Conservation (phyloP, 495 filamentous ascomycete genomes). For the Lasiosphaeria hispida region DNA sequence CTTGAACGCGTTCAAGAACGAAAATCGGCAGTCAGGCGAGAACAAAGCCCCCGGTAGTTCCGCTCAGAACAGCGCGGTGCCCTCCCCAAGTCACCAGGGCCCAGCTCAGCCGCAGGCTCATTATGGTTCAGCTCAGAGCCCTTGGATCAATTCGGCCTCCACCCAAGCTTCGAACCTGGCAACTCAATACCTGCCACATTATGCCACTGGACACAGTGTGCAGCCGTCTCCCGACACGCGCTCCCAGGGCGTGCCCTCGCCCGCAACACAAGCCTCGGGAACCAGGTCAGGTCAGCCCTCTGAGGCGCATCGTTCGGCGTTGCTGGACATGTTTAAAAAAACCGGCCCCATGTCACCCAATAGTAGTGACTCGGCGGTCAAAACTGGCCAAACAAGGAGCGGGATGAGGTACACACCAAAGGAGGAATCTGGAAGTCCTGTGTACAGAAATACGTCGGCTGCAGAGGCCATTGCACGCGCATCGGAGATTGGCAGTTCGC, state of each 20-base stretch:
- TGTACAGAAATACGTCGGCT: constrained; percentile 19
- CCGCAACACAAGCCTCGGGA: constrained; percentile 4
- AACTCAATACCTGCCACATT: constrained; percentile 25
- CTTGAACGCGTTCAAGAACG: constrained; percentile 61
- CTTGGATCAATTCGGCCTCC: constrained; percentile 14
- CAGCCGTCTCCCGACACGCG: constrained; percentile 8
- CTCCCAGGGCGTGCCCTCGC: background rate
- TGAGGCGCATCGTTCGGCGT: constrained; percentile 43
- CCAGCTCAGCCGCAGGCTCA: constrained; percentile 14
- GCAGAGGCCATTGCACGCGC: constrained; percentile 27
- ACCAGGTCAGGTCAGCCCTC: constrained; percentile 31
- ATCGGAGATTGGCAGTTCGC: constrained; percentile 29
- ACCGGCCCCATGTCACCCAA: constrained; percentile 23
- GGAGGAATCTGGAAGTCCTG: constrained; percentile 15
- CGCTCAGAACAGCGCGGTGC: constrained; percentile 13
- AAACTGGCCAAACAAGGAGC: constrained; percentile 7
- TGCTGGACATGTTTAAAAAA: constrained; percentile 52
- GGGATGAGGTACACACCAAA: constrained; percentile 12
- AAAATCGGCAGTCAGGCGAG: constrained; percentile 16
- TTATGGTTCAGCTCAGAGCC: constrained; percentile 11
- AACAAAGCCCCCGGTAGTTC: constrained; percentile 12
- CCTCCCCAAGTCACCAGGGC: constrained; percentile 2
- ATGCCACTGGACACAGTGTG: constrained; percentile 4
- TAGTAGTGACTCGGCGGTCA: constrained; percentile 26
- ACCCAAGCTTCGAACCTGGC: constrained; percentile 18